These are phyloP conservation scores for Avena insularis DNA, from an alignment of 176 grass and related monocot species.

Conservation along the genomic window DNA sequence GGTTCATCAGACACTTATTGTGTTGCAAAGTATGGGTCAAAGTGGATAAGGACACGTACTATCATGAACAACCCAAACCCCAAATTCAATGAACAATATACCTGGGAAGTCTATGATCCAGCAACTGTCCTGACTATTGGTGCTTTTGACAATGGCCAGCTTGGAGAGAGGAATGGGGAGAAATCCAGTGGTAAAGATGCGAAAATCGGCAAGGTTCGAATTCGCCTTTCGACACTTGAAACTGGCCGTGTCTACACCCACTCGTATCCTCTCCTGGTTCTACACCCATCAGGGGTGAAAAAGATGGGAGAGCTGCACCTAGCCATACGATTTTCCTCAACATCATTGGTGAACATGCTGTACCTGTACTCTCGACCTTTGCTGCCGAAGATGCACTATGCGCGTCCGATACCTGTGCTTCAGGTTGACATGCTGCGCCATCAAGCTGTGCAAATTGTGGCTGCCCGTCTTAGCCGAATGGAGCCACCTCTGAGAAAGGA, in stretches of 20 bases:
- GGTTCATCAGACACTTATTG: constrained; percentile 95
- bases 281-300: constrained; percentile 93
- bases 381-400: constrained; percentile 97
- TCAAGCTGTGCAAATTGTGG: constrained; percentile 92
- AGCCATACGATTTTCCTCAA: constrained; percentile 89
- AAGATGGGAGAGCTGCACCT: constrained; percentile 98
- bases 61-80: constrained; percentile 81
- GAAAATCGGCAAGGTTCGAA: constrained; percentile 90
- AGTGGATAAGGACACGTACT: constrained; percentile 92
- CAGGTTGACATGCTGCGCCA: constrained; percentile 83
- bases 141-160: constrained; percentile 95
- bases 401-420: constrained; percentile 80
- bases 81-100: constrained; percentile 96
- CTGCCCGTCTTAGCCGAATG: constrained; percentile 85
- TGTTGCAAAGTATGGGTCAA: constrained; percentile 98
- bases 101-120: constrained; percentile 98
- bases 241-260: constrained; percentile 95
- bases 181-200: constrained; percentile 66
- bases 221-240: constrained; percentile 95
- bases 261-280: constrained; percentile 84
- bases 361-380: constrained; percentile 82
- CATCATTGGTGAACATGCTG: constrained; percentile 88
- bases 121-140: constrained; percentile 86
- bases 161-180: constrained; percentile 72
- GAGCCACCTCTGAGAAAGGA: constrained; percentile 94